phyloP scores from a whole-genome alignment of 1,284 basidiomycete species.

The Chalciporus piperatoides region DNA sequence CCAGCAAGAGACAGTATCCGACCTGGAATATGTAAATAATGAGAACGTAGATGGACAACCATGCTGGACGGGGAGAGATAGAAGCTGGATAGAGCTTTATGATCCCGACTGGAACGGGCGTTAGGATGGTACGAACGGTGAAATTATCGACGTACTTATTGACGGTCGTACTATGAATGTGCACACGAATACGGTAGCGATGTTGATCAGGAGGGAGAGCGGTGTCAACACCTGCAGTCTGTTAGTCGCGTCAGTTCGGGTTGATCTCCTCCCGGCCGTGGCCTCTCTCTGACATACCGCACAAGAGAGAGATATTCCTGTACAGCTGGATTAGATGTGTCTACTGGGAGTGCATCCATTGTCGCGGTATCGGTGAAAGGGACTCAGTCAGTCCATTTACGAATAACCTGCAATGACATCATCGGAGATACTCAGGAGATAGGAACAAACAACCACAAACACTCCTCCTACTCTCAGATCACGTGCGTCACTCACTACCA shows the following conservation, averaged over 20 bases:
- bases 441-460: constrained; percentile 4
- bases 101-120: constrained; percentile 43
- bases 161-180: constrained; percentile 52
- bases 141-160: constrained; percentile 38
- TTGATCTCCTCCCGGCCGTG: not conserved
- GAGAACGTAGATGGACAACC: constrained; percentile 66
- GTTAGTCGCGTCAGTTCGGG: not conserved
- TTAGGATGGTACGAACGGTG: not conserved
- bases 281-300: constrained; percentile 31
- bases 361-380: constrained; percentile 7
- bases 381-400: not conserved
- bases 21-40: constrained; percentile 62
- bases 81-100: constrained; percentile 61
- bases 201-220: constrained; percentile 68
- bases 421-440: not conserved
- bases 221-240: constrained; percentile 78
- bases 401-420: constrained; percentile 12
- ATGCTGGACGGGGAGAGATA: constrained; percentile 62
- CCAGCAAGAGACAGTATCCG: constrained; percentile 77
- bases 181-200: constrained; percentile 59
- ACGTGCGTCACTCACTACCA: not conserved
- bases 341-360: constrained; percentile 50
- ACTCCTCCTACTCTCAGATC: not conserved
- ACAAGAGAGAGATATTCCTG: constrained; percentile 56
- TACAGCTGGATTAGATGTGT: constrained; percentile 49